These are phyloP conservation scores for Globisporangium camurandrum DNA, from an alignment of 352 stramenopile genomes.

Conservation along the genomic window DNA sequence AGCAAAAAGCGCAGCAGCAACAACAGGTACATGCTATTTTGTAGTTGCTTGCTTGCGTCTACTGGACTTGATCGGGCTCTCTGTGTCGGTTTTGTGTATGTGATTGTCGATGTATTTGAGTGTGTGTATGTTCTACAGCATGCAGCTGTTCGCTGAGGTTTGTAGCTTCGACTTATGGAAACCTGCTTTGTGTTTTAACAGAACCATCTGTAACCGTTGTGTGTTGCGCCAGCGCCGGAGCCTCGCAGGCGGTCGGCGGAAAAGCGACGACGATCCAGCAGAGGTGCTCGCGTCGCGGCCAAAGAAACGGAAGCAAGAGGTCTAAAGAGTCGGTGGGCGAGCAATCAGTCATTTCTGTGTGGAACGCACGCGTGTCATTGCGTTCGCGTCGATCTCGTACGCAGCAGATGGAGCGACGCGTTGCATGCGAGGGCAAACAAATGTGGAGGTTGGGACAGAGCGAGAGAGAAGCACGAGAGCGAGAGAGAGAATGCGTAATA, in stretches of 20 bases:
- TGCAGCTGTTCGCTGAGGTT: slow-evolving; percentile 22
- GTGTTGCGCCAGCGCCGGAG: slow-evolving; percentile 72
- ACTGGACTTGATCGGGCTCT: too few species aligned
- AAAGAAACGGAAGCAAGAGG: slow-evolving; percentile 79
- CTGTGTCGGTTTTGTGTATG: slow-evolving; percentile 10
- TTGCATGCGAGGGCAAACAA: too few species aligned
- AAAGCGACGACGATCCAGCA: slow-evolving; percentile 48
- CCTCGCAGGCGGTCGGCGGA: slow-evolving; percentile 53
- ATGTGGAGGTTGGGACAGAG: background rate
- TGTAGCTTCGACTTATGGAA: too few species aligned
- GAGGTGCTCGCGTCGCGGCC: slow-evolving; percentile 31
- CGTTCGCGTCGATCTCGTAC: too few species aligned
- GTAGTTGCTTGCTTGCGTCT: slow-evolving; percentile 13
- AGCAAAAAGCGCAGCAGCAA: slow-evolving; percentile 42
- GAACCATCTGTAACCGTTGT: slow-evolving; percentile 85
- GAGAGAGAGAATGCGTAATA: slow-evolving; percentile 14
- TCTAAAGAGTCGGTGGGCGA: slow-evolving; percentile 22
- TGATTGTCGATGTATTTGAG: slow-evolving; percentile 1
- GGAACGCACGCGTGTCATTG: slow-evolving; percentile 1
- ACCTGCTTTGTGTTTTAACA: slow-evolving; percentile 87
- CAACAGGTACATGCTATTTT: slow-evolving; percentile 57
- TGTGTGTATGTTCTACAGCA: slow-evolving; percentile 17
- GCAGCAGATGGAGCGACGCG: too few species aligned
- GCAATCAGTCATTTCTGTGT: too few species aligned
- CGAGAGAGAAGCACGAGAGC: slow-evolving; percentile 12